A percentile compares a stretch with the other conserved stretches of the same genome.
phyloP scores from a whole-genome alignment of 1,284 basidiomycete genomes.

The Puccinia horiana region DNA sequence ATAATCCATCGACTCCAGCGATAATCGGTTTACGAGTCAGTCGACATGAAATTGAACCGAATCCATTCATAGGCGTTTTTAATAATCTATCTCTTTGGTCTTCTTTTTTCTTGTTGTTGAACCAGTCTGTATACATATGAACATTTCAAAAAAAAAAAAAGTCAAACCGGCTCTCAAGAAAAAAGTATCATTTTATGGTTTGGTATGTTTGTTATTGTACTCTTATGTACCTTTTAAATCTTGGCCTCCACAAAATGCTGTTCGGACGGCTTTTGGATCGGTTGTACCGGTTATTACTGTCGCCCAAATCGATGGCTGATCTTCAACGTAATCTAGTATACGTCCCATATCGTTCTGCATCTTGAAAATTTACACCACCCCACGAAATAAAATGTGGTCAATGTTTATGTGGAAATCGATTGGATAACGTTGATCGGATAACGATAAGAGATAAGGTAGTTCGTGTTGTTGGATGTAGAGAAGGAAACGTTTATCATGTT shows the following conservation, averaged over 20 bases:
- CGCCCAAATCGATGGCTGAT: conserved; percentile 73
- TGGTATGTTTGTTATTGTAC: neutral
- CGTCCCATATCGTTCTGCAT: conserved; percentile 66
- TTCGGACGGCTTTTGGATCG: conserved; percentile 61
- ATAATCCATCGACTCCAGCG: conserved; percentile 76
- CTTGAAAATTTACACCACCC: no score
- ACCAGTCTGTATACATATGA: conserved; percentile 14
- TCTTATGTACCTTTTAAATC: conserved; percentile 66
- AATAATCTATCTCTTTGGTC: conserved; percentile 61
- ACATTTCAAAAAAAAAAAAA: no score
- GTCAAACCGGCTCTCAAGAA: conserved; percentile 29
- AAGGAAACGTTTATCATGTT: neutral
- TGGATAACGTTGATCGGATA: neutral
- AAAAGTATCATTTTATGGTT: neutral
- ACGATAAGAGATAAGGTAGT: neutral
- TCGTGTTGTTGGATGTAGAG: neutral
- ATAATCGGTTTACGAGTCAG: conserved; percentile 73
- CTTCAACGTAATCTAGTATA: conserved; percentile 75
- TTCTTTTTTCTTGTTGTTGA: conserved; percentile 57
- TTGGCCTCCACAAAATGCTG: conserved; percentile 77
- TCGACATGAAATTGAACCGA: conserved; percentile 72
- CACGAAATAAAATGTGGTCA: neutral
- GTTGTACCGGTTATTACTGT: conserved; percentile 71
- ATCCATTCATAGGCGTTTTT: conserved; percentile 68
- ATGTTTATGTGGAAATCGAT: neutral